A percentile compares a stretch with the other conserved stretches of the same genome.
Evolutionary conservation across 2,329 filamentous ascomycete species (phyloP).

Genomic region (Lizonia empirigonia): DNA sequence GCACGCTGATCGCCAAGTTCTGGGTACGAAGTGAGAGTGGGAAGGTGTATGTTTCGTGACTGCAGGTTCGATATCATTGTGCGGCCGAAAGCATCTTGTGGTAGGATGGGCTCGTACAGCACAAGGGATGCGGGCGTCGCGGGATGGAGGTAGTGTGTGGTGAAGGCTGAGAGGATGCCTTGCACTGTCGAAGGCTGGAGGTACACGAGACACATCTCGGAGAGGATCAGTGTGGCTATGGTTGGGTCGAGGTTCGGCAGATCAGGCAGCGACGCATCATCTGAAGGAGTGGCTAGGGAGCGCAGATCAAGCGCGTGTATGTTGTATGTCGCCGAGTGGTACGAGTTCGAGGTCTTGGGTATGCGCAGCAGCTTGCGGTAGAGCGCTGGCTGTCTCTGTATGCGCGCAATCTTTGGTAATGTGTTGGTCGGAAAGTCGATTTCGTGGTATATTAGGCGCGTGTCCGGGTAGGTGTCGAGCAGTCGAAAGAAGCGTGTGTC

Average conservation of each 20-base stretch:
- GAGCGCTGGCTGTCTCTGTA: slow-evolving; percentile 42
- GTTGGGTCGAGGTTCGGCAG: slow-evolving; percentile 57
- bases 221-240: slow-evolving; percentile 82
- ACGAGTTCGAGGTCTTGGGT: slow-evolving; percentile 41
- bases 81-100: slow-evolving; percentile 82
- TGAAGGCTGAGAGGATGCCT: slow-evolving; percentile 60
- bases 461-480: slow-evolving; percentile 55
- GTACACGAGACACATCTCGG: slow-evolving; percentile 96
- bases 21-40: slow-evolving; percentile 76
- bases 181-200: slow-evolving; percentile 69
- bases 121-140: slow-evolving; percentile 65
- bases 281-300: slow-evolving; percentile 51
- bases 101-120: slow-evolving; percentile 87
- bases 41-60: slow-evolving; percentile 79
- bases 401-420: slow-evolving; percentile 63
- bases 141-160: slow-evolving; percentile 45
- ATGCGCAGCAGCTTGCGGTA: slow-evolving; percentile 32
- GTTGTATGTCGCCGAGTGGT: slow-evolving; percentile 59
- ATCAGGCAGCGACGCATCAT: slow-evolving; percentile 26
- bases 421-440: slow-evolving; percentile 83
- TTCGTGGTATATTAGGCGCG: slow-evolving; percentile 78
- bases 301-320: slow-evolving; percentile 71
- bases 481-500: slow-evolving; percentile 88
- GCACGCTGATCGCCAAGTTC: slow-evolving; percentile 70
- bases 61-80: slow-evolving; percentile 93